Conservation (phyloP, 1,139 yeast species). For the Blastobotrys proliferans region DNA sequence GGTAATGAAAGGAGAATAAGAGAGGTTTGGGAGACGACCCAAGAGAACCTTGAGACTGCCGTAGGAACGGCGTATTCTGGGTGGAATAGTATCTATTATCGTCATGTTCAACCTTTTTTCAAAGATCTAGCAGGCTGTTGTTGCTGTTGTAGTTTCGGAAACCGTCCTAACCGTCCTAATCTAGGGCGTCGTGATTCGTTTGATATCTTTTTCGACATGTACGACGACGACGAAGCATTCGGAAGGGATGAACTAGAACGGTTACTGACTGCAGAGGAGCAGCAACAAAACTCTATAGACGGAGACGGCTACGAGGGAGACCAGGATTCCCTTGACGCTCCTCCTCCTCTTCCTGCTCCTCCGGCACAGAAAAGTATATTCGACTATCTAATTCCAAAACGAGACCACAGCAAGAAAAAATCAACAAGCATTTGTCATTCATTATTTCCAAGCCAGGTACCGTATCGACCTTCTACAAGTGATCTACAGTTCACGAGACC, state of each 20-base stretch:
- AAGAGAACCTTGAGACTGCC: constrained; percentile 30
- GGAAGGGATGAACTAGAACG: constrained; percentile 31
- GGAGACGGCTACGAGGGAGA: neutral
- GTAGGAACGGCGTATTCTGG: constrained; percentile 29
- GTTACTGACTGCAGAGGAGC: constrained; percentile 21
- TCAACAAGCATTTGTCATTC: no score
- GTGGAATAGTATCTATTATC: constrained; percentile 21
- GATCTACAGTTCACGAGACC: constrained; percentile 21
- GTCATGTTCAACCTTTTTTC: constrained; percentile 22
- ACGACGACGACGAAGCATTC: constrained; percentile 29
- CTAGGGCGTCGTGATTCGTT: constrained; percentile 24
- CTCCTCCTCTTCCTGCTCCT: no score
- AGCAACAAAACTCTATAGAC: neutral
- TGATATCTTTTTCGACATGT: constrained; percentile 31
- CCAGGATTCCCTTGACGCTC: neutral
- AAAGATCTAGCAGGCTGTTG: constrained; percentile 12
- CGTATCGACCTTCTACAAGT: constrained; percentile 24
- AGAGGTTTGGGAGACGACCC: constrained; percentile 30
- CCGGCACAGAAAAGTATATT: no score
- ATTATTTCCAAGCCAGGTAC: constrained; percentile 17
- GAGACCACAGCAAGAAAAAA: no score
- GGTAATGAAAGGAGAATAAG: constrained; percentile 22
- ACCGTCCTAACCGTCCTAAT: constrained; percentile 17
- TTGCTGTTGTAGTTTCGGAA: constrained; percentile 12
- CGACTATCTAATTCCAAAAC: no score